Evolutionary conservation across 2,329 filamentous ascomycete genomes (phyloP).

Genomic region (Whalleya microplaca): DNA sequence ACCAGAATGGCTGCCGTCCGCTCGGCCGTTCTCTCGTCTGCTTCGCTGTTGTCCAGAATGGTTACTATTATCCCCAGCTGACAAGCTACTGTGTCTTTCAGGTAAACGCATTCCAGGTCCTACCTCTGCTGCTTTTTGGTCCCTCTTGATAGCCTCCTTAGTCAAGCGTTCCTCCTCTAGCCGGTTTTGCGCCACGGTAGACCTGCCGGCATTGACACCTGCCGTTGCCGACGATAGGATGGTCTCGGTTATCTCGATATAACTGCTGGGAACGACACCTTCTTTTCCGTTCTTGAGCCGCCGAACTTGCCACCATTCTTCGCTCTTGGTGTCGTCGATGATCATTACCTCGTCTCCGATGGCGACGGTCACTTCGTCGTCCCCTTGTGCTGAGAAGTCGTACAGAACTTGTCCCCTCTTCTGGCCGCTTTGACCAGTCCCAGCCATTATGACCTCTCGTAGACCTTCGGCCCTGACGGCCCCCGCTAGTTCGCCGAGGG

Average conservation of each 20-base stretch:
- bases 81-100: conserved; percentile 78
- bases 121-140: conserved; percentile 72
- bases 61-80: conserved; percentile 68
- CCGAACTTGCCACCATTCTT: conserved; percentile 98
- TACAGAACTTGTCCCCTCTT: conserved; percentile 89
- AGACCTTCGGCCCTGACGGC: conserved; percentile 82
- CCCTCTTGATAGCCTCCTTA: conserved; percentile 75
- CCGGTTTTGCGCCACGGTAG: conserved; percentile 75
- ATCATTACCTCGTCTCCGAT: conserved; percentile 90
- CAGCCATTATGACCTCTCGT: conserved; percentile 83
- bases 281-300: conserved; percentile 90
- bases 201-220: conserved; percentile 58
- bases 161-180: conserved; percentile 83
- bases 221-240: conserved; percentile 53
- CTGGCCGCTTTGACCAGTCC: conserved; percentile 65
- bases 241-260: conserved; percentile 83
- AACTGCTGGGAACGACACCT: conserved; percentile 95
- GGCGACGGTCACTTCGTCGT: conserved; percentile 92
- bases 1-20: conserved; percentile 56
- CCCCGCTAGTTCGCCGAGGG: conserved; percentile 86
- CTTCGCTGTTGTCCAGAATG: conserved; percentile 72
- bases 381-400: conserved; percentile 94
- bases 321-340: conserved; percentile 86
- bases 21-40: conserved; percentile 67
- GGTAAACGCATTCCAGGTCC: conserved; percentile 76